phyloP scores from a whole-genome alignment of 495 filamentous ascomycete genomes.

The Aspergillus conjunctus region DNA sequence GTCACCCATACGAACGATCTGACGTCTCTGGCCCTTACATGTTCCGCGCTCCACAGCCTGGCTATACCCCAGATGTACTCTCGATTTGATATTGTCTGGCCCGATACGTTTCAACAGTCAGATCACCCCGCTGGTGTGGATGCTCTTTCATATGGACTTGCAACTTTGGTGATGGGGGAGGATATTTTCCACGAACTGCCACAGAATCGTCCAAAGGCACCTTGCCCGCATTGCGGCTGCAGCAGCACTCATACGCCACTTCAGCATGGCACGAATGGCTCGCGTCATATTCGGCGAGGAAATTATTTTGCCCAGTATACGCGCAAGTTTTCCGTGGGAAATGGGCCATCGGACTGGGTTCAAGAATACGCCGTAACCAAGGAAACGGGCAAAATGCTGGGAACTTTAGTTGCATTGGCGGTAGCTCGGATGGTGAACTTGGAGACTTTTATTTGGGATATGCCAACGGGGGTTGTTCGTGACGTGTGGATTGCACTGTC shows the following conservation, averaged over 20 bases:
- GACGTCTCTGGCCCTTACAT: slow-evolving; percentile 78
- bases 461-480: slow-evolving; percentile 87
- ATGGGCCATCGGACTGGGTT: slow-evolving; percentile 81
- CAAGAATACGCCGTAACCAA: slow-evolving; percentile 85
- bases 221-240: slow-evolving; percentile 45
- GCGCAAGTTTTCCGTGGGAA: slow-evolving; percentile 86
- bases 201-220: slow-evolving; percentile 15
- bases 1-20: slow-evolving; percentile 87
- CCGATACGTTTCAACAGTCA: slow-evolving; percentile 63
- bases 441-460: slow-evolving; percentile 93
- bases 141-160: slow-evolving; percentile 86
- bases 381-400: slow-evolving; percentile 91
- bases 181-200: slow-evolving; percentile 61
- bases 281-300: slow-evolving; percentile 49
- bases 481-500: slow-evolving; percentile 86
- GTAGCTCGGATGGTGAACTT: slow-evolving; percentile 85
- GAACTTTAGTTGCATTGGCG: slow-evolving; percentile 84
- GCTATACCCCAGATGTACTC: slow-evolving; percentile 88
- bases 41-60: slow-evolving; percentile 79
- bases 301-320: slow-evolving; percentile 87
- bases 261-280: slow-evolving; percentile 15
- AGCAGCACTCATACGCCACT: slow-evolving; percentile 19
- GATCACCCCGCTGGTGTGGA: slow-evolving; percentile 79
- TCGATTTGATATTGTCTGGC: slow-evolving; percentile 94
- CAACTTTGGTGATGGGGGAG: slow-evolving; percentile 80